Evolutionary conservation across 2,329 filamentous ascomycete species (phyloP), one percentile per base, ranked within the genome.

Genomic region (Fusarium sp.): DNA sequence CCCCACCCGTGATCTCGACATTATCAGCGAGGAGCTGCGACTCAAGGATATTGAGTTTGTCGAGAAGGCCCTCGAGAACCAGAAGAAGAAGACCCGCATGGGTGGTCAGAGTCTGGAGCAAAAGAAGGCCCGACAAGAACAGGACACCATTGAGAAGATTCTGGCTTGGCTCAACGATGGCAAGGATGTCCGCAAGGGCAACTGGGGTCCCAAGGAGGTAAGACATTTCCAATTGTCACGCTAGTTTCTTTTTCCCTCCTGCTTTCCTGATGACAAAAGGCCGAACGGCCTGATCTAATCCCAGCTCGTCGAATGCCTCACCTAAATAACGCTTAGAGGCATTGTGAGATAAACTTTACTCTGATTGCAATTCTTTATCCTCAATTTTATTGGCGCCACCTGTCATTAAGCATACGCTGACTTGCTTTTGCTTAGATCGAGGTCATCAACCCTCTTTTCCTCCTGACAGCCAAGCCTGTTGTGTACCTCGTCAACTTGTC

Each of bases 231-330:
- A 66, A 65, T 74, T 66, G 60, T 31, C 43, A 10, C 60, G 43
- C 62, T 62, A 46, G 39, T 63, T 60, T 44, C 56, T 31, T 37
- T 64, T 54, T 73, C 66, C 40, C 52, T 37, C 59, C 27, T 60
- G 70, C 74, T 76, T 90, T 85, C 77, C 91, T 97, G 96, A 98
- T 98, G 96, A 98, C 91, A 92, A 97, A 97, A 92, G 96, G 94
- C 94, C 91, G 88, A 86, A 86, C 84, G 88, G 93, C 94, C 95
- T 92, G 92, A 94, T 88, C 87, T 92, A 95, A 97, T 94, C 96
- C 96, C 96, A 99, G 96, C 96, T 99, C 96, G 92, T 97, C 92
- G 95, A 98, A 91, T 90, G 88, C 89, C 92, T 93, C 90, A 88
- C 84, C 81, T 84, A 82, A 84, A 85, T 83, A 90, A 93, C 90